Evolutionary conservation across 2,329 filamentous ascomycete species (phyloP).

Genomic region (Phialophora verrucosa): DNA sequence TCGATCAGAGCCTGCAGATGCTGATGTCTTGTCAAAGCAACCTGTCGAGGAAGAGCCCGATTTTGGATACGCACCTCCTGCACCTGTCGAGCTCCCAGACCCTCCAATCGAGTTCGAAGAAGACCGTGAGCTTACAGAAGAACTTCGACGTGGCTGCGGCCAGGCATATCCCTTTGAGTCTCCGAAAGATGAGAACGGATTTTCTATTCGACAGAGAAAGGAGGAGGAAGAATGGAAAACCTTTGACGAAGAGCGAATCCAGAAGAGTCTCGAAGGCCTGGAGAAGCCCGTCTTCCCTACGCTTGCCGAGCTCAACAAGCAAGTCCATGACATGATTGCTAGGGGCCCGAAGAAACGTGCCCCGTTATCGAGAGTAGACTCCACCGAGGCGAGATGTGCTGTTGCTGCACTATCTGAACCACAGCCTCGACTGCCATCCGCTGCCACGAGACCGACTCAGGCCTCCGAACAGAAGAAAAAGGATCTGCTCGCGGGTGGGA

Average conservation of each 20-base stretch:
- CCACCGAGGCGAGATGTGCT: slow-evolving; percentile 49
- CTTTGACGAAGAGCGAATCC: slow-evolving; percentile 65
- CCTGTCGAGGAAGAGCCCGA: slow-evolving; percentile 69
- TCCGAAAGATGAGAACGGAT: slow-evolving; percentile 58
- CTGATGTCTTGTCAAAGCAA: slow-evolving; percentile 26
- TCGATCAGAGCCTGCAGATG: slow-evolving; percentile 50
- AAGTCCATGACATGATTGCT: slow-evolving; percentile 70
- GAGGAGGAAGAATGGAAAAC: slow-evolving; percentile 72
- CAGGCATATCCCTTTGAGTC: slow-evolving; percentile 55
- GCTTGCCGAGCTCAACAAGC: slow-evolving; percentile 48
- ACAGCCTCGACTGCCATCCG: slow-evolving; percentile 43
- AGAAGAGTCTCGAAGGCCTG: slow-evolving; percentile 45
- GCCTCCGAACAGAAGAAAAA: slow-evolving; percentile 50
- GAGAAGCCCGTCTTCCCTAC: slow-evolving; percentile 38
- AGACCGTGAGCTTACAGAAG: slow-evolving; percentile 57
- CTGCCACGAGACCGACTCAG: slow-evolving; percentile 45
- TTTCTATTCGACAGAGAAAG: slow-evolving; percentile 67
- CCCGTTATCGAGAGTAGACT: slow-evolving; percentile 44
- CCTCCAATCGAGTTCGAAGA: slow-evolving; percentile 53
- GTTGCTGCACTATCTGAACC: slow-evolving; percentile 47
- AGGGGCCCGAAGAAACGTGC: slow-evolving; percentile 58
- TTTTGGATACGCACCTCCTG: slow-evolving; percentile 87
- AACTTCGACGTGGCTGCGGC: slow-evolving; percentile 61
- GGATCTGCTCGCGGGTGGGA: slow-evolving; percentile 40
- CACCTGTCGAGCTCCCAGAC: slow-evolving; percentile 57